phyloP scores from a whole-genome alignment of 2,329 filamentous ascomycete genomes.

The Elsinoe necatrix region DNA sequence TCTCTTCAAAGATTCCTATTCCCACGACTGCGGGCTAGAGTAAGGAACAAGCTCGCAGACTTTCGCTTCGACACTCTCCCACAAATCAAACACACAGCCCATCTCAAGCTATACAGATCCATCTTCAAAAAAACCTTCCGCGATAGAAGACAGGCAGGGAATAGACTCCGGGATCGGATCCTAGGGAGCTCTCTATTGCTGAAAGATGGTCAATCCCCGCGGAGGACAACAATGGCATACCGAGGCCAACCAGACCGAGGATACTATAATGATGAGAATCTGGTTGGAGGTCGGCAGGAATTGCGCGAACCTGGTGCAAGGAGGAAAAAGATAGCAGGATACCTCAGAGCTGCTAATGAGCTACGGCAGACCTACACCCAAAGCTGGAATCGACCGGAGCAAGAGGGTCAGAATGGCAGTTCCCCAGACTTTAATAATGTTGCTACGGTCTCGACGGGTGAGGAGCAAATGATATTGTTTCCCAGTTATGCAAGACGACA shows the following conservation, averaged over 20 bases:
- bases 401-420: slow-evolving; percentile 43
- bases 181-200: slow-evolving; percentile 21
- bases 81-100: slow-evolving; percentile 58
- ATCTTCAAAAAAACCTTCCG: slow-evolving; percentile 54
- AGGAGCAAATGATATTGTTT: slow-evolving; percentile 91
- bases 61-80: slow-evolving; percentile 71
- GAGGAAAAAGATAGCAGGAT: slow-evolving; percentile 67
- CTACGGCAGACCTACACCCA: slow-evolving; percentile 58
- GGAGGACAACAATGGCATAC: slow-evolving; percentile 28
- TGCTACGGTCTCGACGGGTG: slow-evolving; percentile 66
- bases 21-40: slow-evolving; percentile 54
- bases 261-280: slow-evolving; percentile 29
- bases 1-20: slow-evolving; percentile 52
- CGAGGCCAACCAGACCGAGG: slow-evolving; percentile 18
- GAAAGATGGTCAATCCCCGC: slow-evolving; percentile 28
- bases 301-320: slow-evolving; percentile 57
- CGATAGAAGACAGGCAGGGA: slow-evolving; percentile 20
- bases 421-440: slow-evolving; percentile 77
- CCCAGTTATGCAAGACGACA: slow-evolving; percentile 83
- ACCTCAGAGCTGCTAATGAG: slow-evolving; percentile 64
- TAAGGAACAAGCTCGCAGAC: slow-evolving; percentile 56
- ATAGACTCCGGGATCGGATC: slow-evolving; percentile 1
- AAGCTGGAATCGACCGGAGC: slow-evolving; percentile 39
- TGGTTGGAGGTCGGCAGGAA: slow-evolving; percentile 30
- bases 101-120: slow-evolving; percentile 68